phyloP scores from a whole-genome alignment of 1,284 basidiomycete species.

The Cystobasidium pallidum region DNA sequence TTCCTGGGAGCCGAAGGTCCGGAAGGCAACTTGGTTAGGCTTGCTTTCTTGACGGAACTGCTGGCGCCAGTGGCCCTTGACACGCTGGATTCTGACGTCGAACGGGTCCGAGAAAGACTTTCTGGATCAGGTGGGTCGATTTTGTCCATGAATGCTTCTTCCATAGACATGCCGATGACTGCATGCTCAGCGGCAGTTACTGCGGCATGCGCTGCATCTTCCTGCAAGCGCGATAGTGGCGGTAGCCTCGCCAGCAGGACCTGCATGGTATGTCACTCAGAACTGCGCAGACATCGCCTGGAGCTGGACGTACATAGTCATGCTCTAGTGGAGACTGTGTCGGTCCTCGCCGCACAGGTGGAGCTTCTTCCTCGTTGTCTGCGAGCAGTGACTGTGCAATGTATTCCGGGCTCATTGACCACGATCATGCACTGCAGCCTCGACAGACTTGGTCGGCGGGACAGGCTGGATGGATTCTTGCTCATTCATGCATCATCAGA shows the following conservation, averaged over 20 bases:
- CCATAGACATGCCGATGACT: constrained; percentile 19
- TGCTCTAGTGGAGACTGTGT: constrained; percentile 10
- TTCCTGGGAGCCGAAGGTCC: constrained; percentile 14
- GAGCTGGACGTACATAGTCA: constrained; percentile 31
- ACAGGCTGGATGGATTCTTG: background rate
- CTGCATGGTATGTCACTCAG: constrained; percentile 14
- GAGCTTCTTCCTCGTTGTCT: constrained; percentile 1
- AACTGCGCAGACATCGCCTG: background rate
- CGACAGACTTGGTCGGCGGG: too few relatives aligned
- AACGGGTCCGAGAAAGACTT: background rate
- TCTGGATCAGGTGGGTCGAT: constrained; percentile 14
- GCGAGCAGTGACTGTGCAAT: constrained; percentile 30
- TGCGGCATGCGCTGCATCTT: constrained; percentile 25
- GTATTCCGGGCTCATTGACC: constrained; percentile 39
- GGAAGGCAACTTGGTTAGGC: constrained; percentile 6
- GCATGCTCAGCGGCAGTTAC: constrained; percentile 15
- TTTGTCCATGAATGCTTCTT: constrained; percentile 19
- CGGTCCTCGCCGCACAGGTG: background rate
- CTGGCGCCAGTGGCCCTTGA: background rate
- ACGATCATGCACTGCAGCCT: background rate
- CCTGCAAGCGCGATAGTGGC: constrained; percentile 31
- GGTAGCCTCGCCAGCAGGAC: constrained; percentile 35
- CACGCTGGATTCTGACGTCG: constrained; percentile 14
- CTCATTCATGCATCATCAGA: background rate
- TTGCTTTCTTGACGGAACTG: background rate